Base-by-base conservation (phyloP, 495 filamentous ascomycete species). In the Chaetomium tenue region DNA sequence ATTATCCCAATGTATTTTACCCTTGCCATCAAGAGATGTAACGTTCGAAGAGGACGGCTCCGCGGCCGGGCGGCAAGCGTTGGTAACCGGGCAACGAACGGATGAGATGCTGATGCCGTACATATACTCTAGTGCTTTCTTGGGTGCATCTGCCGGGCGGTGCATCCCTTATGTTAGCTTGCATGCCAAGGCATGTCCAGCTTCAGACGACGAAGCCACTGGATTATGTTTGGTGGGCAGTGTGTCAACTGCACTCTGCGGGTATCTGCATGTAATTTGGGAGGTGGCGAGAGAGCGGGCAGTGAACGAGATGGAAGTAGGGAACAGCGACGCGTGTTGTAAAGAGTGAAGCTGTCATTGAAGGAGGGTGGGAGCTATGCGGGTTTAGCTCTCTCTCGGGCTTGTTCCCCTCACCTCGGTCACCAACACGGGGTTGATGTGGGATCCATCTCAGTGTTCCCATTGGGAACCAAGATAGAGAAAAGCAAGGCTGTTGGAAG, bases 361-460 rank as follows among this genome's bases (percentile, higher is more conserved):
- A 28, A 46, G 16, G 40, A 5, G 16, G 23, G 58, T 22, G 30
- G 5, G 18, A 1, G 18, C 42, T 11, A 42, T 28, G 20, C 54
- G 3, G 37, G 39, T 9, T 28, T 48, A 0, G 7, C 2, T 16
- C 55, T 44, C 2, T 16, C 55, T 44, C 18, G 11, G 2, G 55
- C 6, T 26, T 33, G 40, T 44, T 18, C 13, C 40, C 16, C 40
- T 46, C 55, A 58, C 55, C 55, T 54, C 52, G 52, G 52, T 33
- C 28, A 8, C 16, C 52, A 54, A 33, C 26, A 44, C 33, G 8
- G 33, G 0, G 5, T 18, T 7, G 42, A 47, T n/a, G n/a, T n/a
- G n/a, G 39, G 40, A 9, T 44, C 18, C 16, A 2, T 18, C 40
- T 18, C 1, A 11, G 13, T 18, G 13, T 18, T 1, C 13, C 11